A percentile compares a stretch with the other conserved stretches of the same genome.
These are phyloP conservation scores for Phaeoacremonium minimum DNA, from an alignment of 2,329 filamentous ascomycete genomes.

Conservation along the genomic window DNA sequence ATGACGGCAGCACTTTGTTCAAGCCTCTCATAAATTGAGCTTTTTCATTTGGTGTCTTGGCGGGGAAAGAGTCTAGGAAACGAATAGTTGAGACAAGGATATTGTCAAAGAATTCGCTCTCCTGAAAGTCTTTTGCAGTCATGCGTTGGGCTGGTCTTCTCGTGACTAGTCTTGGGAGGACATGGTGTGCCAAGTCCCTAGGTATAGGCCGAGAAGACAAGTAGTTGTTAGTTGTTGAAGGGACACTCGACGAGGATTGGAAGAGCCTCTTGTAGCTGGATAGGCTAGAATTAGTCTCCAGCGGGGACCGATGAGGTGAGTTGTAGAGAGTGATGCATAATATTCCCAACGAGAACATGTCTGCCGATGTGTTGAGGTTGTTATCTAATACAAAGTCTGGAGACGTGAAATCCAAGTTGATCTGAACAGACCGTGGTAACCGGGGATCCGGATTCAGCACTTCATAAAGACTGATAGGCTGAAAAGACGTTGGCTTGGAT, in stretches of 20 bases:
- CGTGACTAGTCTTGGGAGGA: conserved; percentile 83
- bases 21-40: conserved; percentile 86
- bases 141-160: conserved; percentile 82
- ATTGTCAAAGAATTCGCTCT: conserved; percentile 96
- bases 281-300: conserved; percentile 76
- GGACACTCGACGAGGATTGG: conserved; percentile 71
- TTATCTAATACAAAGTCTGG: conserved; percentile 93
- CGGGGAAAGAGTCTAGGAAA: conserved; percentile 85
- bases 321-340: conserved; percentile 90
- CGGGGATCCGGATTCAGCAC: conserved; percentile 81
- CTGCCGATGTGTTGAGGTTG: conserved; percentile 76
- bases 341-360: conserved; percentile 91
- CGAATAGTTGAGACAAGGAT: conserved; percentile 94
- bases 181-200: conserved; percentile 67
- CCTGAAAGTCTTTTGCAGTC: conserved; percentile 86
- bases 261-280: conserved; percentile 85
- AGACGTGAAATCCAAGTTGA: conserved; percentile 89
- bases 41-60: conserved; percentile 90
- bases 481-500: conserved; percentile 68
- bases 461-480: conserved; percentile 78
- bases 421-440: conserved; percentile 75
- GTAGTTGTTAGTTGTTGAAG: conserved; percentile 78
- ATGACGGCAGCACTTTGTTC: conserved; percentile 81
- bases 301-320: conserved; percentile 82
- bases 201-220: conserved; percentile 76